Base-by-base conservation (phyloP, 306 rosid genomes). In the Alnus glutinosa region DNA sequence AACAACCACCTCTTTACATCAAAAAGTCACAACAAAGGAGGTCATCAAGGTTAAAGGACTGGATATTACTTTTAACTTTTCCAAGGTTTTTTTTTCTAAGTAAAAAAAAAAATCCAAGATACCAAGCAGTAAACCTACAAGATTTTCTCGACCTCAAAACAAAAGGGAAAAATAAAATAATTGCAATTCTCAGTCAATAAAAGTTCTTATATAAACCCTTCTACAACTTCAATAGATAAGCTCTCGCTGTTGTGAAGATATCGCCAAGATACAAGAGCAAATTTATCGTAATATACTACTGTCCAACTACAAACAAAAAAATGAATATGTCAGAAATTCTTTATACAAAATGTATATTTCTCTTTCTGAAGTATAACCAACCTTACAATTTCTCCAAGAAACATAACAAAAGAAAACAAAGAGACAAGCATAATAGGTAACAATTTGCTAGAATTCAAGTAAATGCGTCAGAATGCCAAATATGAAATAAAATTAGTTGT, bases 41-140 rank as follows among this genome's bases (percentile, higher is more conserved):
- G 51, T 18, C 50, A 67, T 67, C 44, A 32, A 28, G 42, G 75
- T 81, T 78, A 78, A 78, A 74, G 70, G 84, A 83, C 70, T 39
- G 81, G 83, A 77, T 77, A 83, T 67, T 82, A 55, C 72, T 80
- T 79, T 42, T 62, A 54, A 75, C 57, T 18, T 62, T 19, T 32
- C n/a, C 28, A 10, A 48, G 14, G 9, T 71, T 3, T 59, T 30
- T 59, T 59, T 58, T 28, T 14, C 11, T 9, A 28, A 59, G 66
- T 59, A 28, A 9, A n/a, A 18, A 28, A 9, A 28, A 1, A 9
- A 28, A 37, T 51, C 10, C 14, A 11, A 47, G 23, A 62, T 74
- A 49, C 70, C n/a, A 70, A 83, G 74, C 78, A 74, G 83, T 58
- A 63, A 79, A 78, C 80, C 82, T 28, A 83, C 73, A 78, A 77